phyloP scores from a whole-genome alignment of 768 basidiomycete species.

The Boletus huronensis region DNA sequence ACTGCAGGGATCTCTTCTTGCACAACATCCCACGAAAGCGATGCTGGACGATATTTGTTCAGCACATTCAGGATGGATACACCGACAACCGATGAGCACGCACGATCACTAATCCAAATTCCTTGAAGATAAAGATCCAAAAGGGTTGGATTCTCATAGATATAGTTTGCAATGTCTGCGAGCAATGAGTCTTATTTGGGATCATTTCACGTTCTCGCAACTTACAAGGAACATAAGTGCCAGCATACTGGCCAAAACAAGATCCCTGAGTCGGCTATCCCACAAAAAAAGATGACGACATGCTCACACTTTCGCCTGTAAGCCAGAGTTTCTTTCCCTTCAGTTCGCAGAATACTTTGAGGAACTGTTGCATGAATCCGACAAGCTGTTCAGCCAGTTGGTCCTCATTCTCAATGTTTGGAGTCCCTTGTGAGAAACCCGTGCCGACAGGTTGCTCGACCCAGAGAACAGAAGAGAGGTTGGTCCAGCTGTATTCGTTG shows the following conservation, averaged over 20 bases:
- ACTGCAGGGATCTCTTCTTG: constrained; percentile 71
- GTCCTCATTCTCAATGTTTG: constrained; percentile 56
- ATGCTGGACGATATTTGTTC: constrained; percentile 35
- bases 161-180: constrained; percentile 71
- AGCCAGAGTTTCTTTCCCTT: constrained; percentile 71
- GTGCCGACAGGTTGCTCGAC: constrained; percentile 81
- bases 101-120: constrained; percentile 72
- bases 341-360: constrained; percentile 69
- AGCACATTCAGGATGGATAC: background rate
- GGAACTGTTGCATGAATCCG: constrained; percentile 69
- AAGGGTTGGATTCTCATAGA: constrained; percentile 53
- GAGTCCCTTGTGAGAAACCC: constrained; percentile 68
- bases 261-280: background rate
- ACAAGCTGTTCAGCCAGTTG: constrained; percentile 54
- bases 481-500: constrained; percentile 76
- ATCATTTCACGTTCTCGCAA: background rate
- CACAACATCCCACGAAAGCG: constrained; percentile 59
- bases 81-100: constrained; percentile 20
- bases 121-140: constrained; percentile 62
- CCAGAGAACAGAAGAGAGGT: constrained; percentile 69
- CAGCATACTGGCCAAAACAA: constrained; percentile 53
- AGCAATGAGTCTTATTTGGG: background rate
- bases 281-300: background rate
- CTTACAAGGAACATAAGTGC: constrained; percentile 62
- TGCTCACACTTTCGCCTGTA: constrained; percentile 69